Percentiles rank a stretch among this genome's conserved stretches.
These are phyloP conservation scores for Cercospora sesami DNA, from an alignment of 2,329 filamentous ascomycete genomes.

Conservation along the genomic window DNA sequence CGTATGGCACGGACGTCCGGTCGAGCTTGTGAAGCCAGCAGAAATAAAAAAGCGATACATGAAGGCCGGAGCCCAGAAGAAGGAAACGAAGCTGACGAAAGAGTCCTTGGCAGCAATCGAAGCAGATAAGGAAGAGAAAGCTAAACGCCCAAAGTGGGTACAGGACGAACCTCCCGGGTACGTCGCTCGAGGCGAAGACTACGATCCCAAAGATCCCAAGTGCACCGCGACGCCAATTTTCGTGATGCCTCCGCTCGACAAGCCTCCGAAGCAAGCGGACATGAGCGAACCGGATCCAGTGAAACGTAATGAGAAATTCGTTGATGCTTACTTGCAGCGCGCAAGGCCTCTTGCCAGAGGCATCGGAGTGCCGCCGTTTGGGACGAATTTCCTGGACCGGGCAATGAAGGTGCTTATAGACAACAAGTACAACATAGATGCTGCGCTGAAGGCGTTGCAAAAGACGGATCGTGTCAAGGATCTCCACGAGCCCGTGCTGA, in stretches of 20 bases:
- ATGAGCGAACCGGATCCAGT: slow-evolving; percentile 15
- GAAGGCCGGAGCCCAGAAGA: slow-evolving; percentile 64
- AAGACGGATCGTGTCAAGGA: slow-evolving; percentile 66
- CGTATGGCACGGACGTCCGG: slow-evolving; percentile 80
- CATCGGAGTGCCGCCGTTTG: slow-evolving; percentile 70
- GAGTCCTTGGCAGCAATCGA: slow-evolving; percentile 78
- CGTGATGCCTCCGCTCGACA: slow-evolving; percentile 57
- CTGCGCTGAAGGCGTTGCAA: slow-evolving; percentile 68
- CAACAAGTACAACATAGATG: slow-evolving; percentile 68
- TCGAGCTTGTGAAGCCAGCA: slow-evolving; percentile 85
- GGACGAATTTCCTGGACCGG: slow-evolving; percentile 85
- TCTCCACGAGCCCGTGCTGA: slow-evolving; percentile 82
- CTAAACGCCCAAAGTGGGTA: slow-evolving; percentile 87
- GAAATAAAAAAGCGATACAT: slow-evolving; percentile 78
- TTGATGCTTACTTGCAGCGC: slow-evolving; percentile 74
- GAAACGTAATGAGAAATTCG: slow-evolving; percentile 53
- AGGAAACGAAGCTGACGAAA: slow-evolving; percentile 74
- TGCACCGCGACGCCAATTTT: slow-evolving; percentile 77
- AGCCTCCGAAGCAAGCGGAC: slow-evolving; percentile 26
- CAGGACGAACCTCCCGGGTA: slow-evolving; percentile 89
- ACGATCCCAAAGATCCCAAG: slow-evolving; percentile 67
- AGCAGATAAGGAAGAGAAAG: slow-evolving; percentile 74
- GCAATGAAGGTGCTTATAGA: slow-evolving; percentile 72
- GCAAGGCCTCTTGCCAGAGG: slow-evolving; percentile 64
- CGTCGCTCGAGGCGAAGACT: slow-evolving; percentile 78